Base-by-base conservation (phyloP, 495 filamentous ascomycete genomes). In the Gamarada debralockiae region DNA sequence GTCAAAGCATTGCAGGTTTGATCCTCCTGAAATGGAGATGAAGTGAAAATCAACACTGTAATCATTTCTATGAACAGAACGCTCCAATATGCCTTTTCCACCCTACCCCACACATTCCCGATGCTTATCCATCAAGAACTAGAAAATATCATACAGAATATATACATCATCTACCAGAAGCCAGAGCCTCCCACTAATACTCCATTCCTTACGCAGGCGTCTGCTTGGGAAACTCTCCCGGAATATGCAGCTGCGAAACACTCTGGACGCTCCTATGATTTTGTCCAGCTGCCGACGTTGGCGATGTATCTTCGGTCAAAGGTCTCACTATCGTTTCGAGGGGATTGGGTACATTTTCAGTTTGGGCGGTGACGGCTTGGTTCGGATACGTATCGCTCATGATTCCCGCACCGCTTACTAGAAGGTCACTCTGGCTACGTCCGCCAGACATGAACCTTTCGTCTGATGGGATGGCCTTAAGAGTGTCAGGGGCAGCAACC, bases 171-270 rank as follows among this genome's bases (percentile, higher is more conserved):
- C 10, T 4, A n/a, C n/a, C n/a, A n/a, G 10, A 29, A 29, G 27
- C 27, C 27, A 29, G 27, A 29, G 27, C 27, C 37, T 15, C 37
- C 5, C 5, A 6, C 18, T 40, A 14, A 45, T 8, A 5, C 13
- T 14, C 5, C 3, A 45, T 20, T 6, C 22, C 22, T 21, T n/a
- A 45, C 4, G n/a, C 14, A 40, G 37, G 31, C 20, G 18, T 21
- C 42, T 13, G n/a, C 34, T 68, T 73, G 1, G 80, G 80, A 57
- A 74, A 84, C 57, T 80, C 73, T 10, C 80, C 80, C 8, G 80
- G 80, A 2, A 84, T 66, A 47, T 81, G 78, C 8, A 81, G 71
- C 43, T 75, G 67, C 39, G 33, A 43, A 36, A 64, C 53, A 36
- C 47, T 58, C 27, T 24, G 18, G 10, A 51, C 49, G 23, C 54